Percentiles rank a stretch among this genome's conserved stretches.
These are phyloP conservation scores for Neurospora africana DNA, from an alignment of 495 filamentous ascomycete species.

Conservation along the genomic window DNA sequence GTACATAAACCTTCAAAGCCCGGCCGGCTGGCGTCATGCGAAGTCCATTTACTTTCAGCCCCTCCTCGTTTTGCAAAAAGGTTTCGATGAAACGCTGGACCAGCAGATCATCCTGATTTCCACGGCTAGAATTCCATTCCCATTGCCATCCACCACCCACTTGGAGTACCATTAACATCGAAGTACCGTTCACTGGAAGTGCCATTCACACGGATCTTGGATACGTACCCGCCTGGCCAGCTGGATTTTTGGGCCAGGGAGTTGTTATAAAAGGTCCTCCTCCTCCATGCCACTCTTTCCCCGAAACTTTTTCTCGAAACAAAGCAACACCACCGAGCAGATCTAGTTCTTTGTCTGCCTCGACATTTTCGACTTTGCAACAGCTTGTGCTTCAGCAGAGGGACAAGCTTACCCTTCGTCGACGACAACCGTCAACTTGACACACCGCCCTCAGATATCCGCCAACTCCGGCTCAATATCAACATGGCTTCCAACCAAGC, in stretches of 20 bases:
- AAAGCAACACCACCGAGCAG: background rate
- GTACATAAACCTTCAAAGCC: background rate
- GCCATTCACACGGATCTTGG: background rate
- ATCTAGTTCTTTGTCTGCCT: background rate
- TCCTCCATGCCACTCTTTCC: background rate
- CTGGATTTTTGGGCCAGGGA: background rate
- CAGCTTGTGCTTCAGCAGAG: background rate
- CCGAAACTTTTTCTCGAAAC: background rate
- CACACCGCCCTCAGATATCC: background rate
- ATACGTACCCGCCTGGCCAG: background rate
- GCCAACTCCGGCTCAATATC: background rate
- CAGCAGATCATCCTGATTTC: background rate
- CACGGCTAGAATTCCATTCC: background rate
- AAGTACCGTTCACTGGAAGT: background rate
- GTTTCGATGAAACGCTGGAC: background rate
- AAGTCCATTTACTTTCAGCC: background rate
- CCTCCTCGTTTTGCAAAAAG: background rate
- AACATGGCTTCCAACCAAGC: background rate
- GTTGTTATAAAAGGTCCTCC: background rate
- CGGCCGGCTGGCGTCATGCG: background rate
- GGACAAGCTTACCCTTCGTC: background rate
- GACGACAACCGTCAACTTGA: background rate
- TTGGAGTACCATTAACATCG: background rate
- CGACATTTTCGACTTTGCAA: background rate
- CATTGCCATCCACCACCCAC: background rate